These are phyloP conservation scores for Teratosphaeria epicoccoides DNA, from an alignment of 2,329 filamentous ascomycete species.

Conservation along the genomic window DNA sequence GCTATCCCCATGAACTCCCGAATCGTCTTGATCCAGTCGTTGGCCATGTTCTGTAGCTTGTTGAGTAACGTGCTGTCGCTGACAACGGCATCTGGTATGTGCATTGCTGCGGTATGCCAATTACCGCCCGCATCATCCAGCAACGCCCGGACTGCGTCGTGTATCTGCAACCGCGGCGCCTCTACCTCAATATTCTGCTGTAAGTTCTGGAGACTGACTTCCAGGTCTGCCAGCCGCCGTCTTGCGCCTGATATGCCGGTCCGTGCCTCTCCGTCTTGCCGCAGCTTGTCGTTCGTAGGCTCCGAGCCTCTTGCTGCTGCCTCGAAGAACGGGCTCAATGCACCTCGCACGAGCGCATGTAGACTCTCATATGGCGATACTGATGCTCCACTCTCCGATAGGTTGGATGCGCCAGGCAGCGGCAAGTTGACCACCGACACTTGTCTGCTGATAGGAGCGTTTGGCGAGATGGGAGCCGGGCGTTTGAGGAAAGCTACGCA, in stretches of 20 bases:
- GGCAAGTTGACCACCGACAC: slow-evolving; percentile 90
- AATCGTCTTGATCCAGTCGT: slow-evolving; percentile 98
- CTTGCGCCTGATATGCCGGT: slow-evolving; percentile 95
- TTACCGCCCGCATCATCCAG: slow-evolving; percentile 61
- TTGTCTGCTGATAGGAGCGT: slow-evolving; percentile 71
- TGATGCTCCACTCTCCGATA: slow-evolving; percentile 35
- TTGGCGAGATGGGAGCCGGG: slow-evolving; percentile 74
- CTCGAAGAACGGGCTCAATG: slow-evolving; percentile 92
- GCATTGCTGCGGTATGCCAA: slow-evolving; percentile 61
- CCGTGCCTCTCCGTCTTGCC: slow-evolving; percentile 79
- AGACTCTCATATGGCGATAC: slow-evolving; percentile 84
- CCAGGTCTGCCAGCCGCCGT: slow-evolving; percentile 90
- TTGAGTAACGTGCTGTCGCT: slow-evolving; percentile 89
- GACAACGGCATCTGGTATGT: slow-evolving; percentile 65
- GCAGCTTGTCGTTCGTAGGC: slow-evolving; percentile 52
- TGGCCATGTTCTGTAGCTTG: slow-evolving; percentile 83
- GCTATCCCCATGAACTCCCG: slow-evolving; percentile 92
- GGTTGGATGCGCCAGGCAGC: slow-evolving; percentile 59
- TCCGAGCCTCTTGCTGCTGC: slow-evolving; percentile 81
- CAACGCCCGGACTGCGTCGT: slow-evolving; percentile 76
- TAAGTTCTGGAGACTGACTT: slow-evolving; percentile 78
- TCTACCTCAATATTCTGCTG: slow-evolving; percentile 98
- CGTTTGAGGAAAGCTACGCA: slow-evolving; percentile 87
- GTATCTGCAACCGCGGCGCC: slow-evolving; percentile 75
- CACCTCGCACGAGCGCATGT: slow-evolving; percentile 83